Conservation (phyloP, 495 filamentous ascomycete species). For the Pyronema domesticum region DNA sequence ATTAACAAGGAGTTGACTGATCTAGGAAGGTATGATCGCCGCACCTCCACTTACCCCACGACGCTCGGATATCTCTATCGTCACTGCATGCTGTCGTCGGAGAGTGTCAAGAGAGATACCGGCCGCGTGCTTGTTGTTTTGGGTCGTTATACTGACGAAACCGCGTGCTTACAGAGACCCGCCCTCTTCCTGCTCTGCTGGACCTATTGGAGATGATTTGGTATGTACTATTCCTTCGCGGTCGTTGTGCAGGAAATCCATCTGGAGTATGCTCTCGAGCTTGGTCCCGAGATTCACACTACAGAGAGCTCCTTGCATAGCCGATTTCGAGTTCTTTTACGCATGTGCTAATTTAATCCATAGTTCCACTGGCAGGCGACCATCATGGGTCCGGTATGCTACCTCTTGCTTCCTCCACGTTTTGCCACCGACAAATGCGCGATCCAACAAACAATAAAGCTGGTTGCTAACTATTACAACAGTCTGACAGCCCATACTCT, state of each 20-base stretch:
- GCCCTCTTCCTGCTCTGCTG: conserved; percentile 95
- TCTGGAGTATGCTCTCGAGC: no score
- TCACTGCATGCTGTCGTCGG: no score
- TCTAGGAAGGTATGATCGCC: conserved; percentile 70
- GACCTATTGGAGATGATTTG: conserved; percentile 90
- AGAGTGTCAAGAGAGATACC: background rate
- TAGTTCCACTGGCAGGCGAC: conserved; percentile 99
- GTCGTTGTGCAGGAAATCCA: no score
- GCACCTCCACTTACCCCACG: background rate
- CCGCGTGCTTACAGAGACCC: conserved; percentile 50
- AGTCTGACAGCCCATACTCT: conserved; percentile 86
- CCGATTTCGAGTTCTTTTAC: background rate
- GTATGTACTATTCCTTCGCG: conserved; percentile 38
- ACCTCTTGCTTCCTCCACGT: background rate
- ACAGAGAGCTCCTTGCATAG: background rate
- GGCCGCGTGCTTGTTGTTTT: background rate
- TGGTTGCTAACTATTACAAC: conserved; percentile 1
- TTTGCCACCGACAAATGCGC: conserved; percentile 2
- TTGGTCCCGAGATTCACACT: background rate
- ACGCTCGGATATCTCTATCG: background rate
- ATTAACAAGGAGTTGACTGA: conserved; percentile 99
- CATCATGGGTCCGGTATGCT: conserved; percentile 97
- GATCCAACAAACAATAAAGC: background rate
- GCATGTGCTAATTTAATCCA: conserved; percentile 6
- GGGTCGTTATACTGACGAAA: background rate